Evolutionary conservation across 345 rosid genomes (phyloP), one percentile per base, ranked within the genome.

Genomic region (Lagerstroemia speciosa): DNA sequence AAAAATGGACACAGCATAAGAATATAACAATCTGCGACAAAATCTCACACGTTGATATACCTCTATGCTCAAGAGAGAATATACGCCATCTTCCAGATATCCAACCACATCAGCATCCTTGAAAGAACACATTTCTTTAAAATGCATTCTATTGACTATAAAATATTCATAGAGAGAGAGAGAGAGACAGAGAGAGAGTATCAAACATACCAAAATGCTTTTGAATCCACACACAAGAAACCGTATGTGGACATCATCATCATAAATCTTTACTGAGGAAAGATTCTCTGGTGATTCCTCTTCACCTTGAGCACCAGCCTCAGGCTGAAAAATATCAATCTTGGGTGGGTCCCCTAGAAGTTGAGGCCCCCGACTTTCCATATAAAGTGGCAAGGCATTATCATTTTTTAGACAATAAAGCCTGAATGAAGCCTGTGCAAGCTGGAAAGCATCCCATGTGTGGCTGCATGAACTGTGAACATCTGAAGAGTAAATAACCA

Each of bases 281-380:
- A 95, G 88, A 76, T 71, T 79, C 67, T 82, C 99, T 4, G 77
- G 75, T 77, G 91, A 87, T 72, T 82, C 77, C 67, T 91, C 98
- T 73, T 88, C 99, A 64, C 74, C 98, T 67, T 87, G 80, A 62
- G 71, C 76, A 82, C 86, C 88, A 22, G 72, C 79, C 79, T 82
- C 97, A 0, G 91, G 87, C 27, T 72, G 69, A 75, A 83, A 62
- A 74, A 86, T 76, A 73, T 90, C 97, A 68, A 89, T 88, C 83
- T 83, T 91, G 38, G 97, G 97, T 74, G 87, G 85, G 40, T 90
- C 99, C 60, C 99, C 99, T n/a, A 92, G 89, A 82, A 95, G 76
- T 64, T 45, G 64, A 15, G 96, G 98, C 30, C 90, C 96, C 50
- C 78, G 75, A 72, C 82, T 85, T 76, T 71, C 80, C 79, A 57